phyloP scores from a whole-genome alignment of 2,329 filamentous ascomycete species.

The Rhexocercosporidium sp. region DNA sequence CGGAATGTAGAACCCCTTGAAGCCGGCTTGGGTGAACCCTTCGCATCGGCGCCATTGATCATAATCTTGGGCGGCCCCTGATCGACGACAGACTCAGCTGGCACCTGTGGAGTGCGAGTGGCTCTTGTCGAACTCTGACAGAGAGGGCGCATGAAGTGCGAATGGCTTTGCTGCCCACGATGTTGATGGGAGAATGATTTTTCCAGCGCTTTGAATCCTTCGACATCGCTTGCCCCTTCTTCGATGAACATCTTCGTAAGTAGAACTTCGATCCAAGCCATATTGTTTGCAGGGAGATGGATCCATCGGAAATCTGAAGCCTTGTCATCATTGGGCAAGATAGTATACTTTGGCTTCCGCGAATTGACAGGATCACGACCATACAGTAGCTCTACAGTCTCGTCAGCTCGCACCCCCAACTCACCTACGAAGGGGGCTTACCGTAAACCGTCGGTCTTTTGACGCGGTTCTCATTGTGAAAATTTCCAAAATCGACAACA shows the following conservation, averaged over 20 bases:
- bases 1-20: slow-evolving; percentile 22
- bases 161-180: slow-evolving; percentile 37
- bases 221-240: slow-evolving; percentile 35
- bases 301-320: slow-evolving; percentile 37
- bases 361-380: slow-evolving; percentile 32
- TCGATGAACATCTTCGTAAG: slow-evolving; percentile 38
- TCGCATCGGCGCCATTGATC: slow-evolving; percentile 26
- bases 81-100: slow-evolving; percentile 12
- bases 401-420: neutral
- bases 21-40: slow-evolving; percentile 21
- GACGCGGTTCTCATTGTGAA: slow-evolving; percentile 33
- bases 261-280: slow-evolving; percentile 38
- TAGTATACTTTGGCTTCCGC: slow-evolving; percentile 32
- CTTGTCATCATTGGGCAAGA: slow-evolving; percentile 33
- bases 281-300: slow-evolving; percentile 38
- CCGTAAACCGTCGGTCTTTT: slow-evolving; percentile 30
- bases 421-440: neutral
- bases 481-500: slow-evolving; percentile 37
- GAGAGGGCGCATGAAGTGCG: slow-evolving; percentile 38
- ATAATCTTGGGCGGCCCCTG: slow-evolving; percentile 31
- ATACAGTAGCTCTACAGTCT: slow-evolving; percentile 32
- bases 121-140: slow-evolving; percentile 35
- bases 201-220: slow-evolving; percentile 38
- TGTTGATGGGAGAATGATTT: slow-evolving; percentile 37
- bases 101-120: slow-evolving; percentile 14